Evolutionary conservation across 2,329 filamentous ascomycete genomes (phyloP).

Genomic region (Xylariaceae sp.): DNA sequence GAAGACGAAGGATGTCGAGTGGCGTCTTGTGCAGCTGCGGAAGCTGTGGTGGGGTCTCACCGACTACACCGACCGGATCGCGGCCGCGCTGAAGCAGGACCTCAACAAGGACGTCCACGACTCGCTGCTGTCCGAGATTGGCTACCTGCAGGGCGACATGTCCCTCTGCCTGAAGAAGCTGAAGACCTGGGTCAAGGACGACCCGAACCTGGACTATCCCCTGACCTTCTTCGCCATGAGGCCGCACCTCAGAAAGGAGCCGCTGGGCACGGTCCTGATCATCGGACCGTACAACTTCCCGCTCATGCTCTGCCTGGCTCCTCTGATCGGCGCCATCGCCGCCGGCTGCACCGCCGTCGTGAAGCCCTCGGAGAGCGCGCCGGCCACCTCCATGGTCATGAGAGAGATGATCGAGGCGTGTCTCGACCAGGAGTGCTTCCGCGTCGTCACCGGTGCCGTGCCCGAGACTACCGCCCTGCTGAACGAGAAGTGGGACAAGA

Average conservation of each 20-base stretch:
- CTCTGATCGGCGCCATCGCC: slow-evolving; percentile 81
- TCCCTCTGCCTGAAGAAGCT: slow-evolving; percentile 71
- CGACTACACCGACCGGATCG: slow-evolving; percentile 66
- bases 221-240: slow-evolving; percentile 61
- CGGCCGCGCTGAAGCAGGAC: slow-evolving; percentile 70
- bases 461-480: slow-evolving; percentile 75
- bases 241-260: slow-evolving; percentile 78
- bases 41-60: slow-evolving; percentile 91
- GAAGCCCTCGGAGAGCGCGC: slow-evolving; percentile 82
- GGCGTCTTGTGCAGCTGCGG: slow-evolving; percentile 76
- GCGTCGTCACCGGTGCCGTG: slow-evolving; percentile 71
- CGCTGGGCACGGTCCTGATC: slow-evolving; percentile 72
- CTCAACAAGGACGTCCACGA: slow-evolving; percentile 73
- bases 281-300: slow-evolving; percentile 96
- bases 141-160: slow-evolving; percentile 75
- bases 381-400: slow-evolving; percentile 68
- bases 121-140: slow-evolving; percentile 64
- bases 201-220: slow-evolving; percentile 62
- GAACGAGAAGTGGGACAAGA: slow-evolving; percentile 92
- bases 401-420: slow-evolving; percentile 68
- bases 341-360: slow-evolving; percentile 84
- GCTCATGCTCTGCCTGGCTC: slow-evolving; percentile 68
- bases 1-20: slow-evolving; percentile 76
- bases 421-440: slow-evolving; percentile 71
- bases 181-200: slow-evolving; percentile 75